Evolutionary conservation across 2,329 filamentous ascomycete species (phyloP), one percentile per base, ranked within the genome.

Genomic region (Monosporascus sp.): DNA sequence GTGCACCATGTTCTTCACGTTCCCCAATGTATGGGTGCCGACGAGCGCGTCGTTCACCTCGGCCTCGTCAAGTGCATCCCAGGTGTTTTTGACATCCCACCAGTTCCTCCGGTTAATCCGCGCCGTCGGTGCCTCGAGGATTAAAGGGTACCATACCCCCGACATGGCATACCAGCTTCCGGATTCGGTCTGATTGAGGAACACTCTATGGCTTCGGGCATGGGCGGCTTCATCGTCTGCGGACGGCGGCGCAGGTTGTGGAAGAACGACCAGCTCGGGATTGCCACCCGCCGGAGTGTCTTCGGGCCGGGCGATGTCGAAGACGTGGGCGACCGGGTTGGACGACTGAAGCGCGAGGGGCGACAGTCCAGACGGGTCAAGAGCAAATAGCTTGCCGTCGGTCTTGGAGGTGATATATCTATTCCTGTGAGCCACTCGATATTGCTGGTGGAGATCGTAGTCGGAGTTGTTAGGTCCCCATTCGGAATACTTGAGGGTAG

Each of bases 121-220:
- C 22, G 74, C 81, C 2, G 66, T 58, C 0, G 79, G 77, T 0
- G 79, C 85, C 50, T 90, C 83, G 22, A 92, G 87, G 27, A 96
- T 90, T 9, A 93, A 79, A 3, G 94, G 94, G 62, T 97, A 97
- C 8, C 84, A 84, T 41, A 78, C 80, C 53, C 95, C 93, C 1
- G 93, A 97, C 72, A 97, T 80, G 35, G 92, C 94, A 69, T 93
- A 99, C 91, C 93, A 97, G 55, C 89, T 88, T 31, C 92, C 93
- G n/a, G 78, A 76, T 52, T 88, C 83, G 2, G 92, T 97, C 60
- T 87, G 87, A 67, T 97, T 96, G 54, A 97, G 79, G 65, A 94
- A 96, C 1, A 97, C 84, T 52, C 82, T 84, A 56, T 81, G 79
- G 57, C 78, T 80, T 35, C 85, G 77, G 47, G 80, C 76, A 37